phyloP scores from a whole-genome alignment of 352 stramenopile genomes.

The Phytophthora citrophthora region DNA sequence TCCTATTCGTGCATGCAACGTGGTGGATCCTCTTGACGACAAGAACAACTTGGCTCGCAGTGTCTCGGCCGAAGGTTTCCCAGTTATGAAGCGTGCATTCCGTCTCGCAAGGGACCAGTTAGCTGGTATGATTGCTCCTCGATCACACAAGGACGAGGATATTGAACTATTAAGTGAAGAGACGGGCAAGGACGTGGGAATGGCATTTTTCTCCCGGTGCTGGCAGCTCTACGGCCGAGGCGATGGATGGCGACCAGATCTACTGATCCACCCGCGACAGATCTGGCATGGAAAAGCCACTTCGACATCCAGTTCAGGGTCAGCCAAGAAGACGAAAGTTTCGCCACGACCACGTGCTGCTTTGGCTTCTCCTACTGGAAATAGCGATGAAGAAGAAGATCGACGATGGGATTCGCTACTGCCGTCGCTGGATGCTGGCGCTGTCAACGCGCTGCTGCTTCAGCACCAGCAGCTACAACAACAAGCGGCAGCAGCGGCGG shows the following conservation, averaged over 20 bases:
- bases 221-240: conserved; percentile 75
- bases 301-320: conserved; percentile 24
- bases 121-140: conserved; percentile 39
- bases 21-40: conserved; percentile 89
- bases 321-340: conserved; percentile 24
- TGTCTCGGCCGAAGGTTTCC: conserved; percentile 75
- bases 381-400: conserved; percentile 40
- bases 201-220: conserved; percentile 59
- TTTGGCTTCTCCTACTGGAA: conserved; percentile 13
- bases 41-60: conserved; percentile 88
- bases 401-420: conserved; percentile 46
- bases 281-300: conserved; percentile 59
- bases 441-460: conserved; percentile 35
- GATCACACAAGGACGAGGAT: conserved; percentile 23
- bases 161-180: conserved; percentile 26
- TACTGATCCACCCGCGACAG: conserved; percentile 82
- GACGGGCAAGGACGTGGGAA: conserved; percentile 37
- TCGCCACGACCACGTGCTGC: conserved; percentile 24
- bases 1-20: conserved; percentile 84
- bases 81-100: conserved; percentile 76
- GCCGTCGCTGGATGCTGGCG: conserved; percentile 31
- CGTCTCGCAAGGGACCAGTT: conserved; percentile 64
- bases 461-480: conserved; percentile 46
- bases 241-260: conserved; percentile 78
- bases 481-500: conserved; percentile 33